phyloP scores from a whole-genome alignment of 2,329 filamentous ascomycete species.

The Akanthomyces uredinophilus region DNA sequence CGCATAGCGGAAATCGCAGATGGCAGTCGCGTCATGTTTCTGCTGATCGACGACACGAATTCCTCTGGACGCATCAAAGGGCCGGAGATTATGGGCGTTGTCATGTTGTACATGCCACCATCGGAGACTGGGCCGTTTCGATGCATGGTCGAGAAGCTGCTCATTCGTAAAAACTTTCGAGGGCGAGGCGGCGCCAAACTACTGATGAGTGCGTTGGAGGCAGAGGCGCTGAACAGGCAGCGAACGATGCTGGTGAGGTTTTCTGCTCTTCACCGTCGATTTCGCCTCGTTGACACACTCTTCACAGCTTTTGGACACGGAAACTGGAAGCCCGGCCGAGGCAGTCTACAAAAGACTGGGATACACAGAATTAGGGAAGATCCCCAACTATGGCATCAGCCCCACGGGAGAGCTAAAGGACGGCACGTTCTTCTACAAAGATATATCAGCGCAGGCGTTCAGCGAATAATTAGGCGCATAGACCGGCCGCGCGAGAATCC shows the following conservation, averaged over 20 bases:
- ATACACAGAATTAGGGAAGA: constrained; percentile 49
- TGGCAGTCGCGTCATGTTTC: constrained; percentile 46
- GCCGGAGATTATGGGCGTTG: constrained; percentile 48
- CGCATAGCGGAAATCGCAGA: constrained; percentile 42
- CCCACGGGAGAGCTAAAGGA: constrained; percentile 45
- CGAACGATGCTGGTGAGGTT: constrained; percentile 47
- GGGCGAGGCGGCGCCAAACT: constrained; percentile 45
- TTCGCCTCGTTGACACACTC: background rate
- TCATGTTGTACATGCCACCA: constrained; percentile 47
- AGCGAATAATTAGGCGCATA: background rate
- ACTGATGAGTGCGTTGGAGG: constrained; percentile 51
- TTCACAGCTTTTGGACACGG: constrained; percentile 47
- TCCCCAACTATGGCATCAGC: constrained; percentile 49
- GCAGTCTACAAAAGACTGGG: constrained; percentile 50
- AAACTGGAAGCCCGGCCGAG: constrained; percentile 48
- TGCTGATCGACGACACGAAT: constrained; percentile 40
- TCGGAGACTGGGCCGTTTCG: constrained; percentile 53
- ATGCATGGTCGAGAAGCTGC: constrained; percentile 51
- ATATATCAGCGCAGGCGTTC: constrained; percentile 30
- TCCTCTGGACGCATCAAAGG: constrained; percentile 33
- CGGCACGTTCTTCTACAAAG: constrained; percentile 56
- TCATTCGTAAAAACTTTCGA: constrained; percentile 49
- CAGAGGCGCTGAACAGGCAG: constrained; percentile 43
- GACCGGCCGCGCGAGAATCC: background rate
- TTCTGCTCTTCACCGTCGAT: too few species aligned